phyloP scores from a whole-genome alignment of 169 alveolate species.

The Cyclospora cayetanensis region DNA sequence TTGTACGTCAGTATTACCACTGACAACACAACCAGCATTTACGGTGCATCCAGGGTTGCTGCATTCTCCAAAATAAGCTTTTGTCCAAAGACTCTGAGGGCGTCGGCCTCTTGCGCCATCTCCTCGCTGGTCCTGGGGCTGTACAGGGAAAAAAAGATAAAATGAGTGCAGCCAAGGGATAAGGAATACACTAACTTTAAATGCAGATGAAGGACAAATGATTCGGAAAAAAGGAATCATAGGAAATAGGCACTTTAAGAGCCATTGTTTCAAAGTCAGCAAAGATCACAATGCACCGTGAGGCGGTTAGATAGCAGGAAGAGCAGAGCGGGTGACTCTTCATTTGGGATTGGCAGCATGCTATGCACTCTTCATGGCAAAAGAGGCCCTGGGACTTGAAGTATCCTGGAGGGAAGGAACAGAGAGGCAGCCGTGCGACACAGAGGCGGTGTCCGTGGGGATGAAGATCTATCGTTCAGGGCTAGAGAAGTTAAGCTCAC shows the following conservation, averaged over 20 bases:
- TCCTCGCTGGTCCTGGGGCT: constrained; percentile 22
- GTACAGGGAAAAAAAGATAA: neutral
- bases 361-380: no score
- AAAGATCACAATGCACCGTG: no score
- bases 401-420: no score
- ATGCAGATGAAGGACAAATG: neutral
- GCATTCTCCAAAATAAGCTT: neutral
- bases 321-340: no score
- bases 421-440: no score
- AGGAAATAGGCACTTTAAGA: neutral
- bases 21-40: neutral
- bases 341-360: no score
- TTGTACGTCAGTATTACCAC: neutral
- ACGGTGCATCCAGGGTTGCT: neutral
- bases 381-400: no score
- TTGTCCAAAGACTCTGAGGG: neutral
- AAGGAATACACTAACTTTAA: neutral
- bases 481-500: no score
- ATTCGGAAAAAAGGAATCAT: neutral
- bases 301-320: no score
- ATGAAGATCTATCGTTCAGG: no score
- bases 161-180: neutral
- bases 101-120: constrained; percentile 56
- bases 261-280: no score
- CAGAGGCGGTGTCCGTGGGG: no score